A percentile compares a stretch with the other conserved stretches of the same genome.
Conservation (phyloP, 768 basidiomycete species). For the Naganishia vaughanmartiniae region DNA sequence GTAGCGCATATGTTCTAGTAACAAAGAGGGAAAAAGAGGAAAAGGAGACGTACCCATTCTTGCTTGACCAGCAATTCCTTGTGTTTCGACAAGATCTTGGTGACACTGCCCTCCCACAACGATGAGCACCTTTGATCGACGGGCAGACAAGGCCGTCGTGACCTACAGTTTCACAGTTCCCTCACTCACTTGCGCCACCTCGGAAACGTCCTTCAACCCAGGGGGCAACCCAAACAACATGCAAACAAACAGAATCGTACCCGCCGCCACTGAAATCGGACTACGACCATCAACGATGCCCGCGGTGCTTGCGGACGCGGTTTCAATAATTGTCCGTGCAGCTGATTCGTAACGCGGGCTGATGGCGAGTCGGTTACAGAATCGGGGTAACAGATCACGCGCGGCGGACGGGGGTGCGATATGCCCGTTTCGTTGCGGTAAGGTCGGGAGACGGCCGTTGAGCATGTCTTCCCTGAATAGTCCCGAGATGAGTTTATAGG, state of each 20-base stretch:
- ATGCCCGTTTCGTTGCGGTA: constrained; percentile 10
- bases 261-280: constrained; percentile 97
- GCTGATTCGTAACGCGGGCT: constrained; percentile 78
- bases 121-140: neutral
- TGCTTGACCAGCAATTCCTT: constrained; percentile 16
- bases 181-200: constrained; percentile 90
- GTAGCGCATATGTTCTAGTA: neutral
- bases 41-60: constrained; percentile 11
- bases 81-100: constrained; percentile 24
- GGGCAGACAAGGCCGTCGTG: neutral
- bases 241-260: constrained; percentile 90
- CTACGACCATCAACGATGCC: constrained; percentile 83
- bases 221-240: constrained; percentile 72
- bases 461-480: constrained; percentile 27
- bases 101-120: neutral
- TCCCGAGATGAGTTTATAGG: constrained; percentile 26
- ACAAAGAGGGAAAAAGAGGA: too few relatives aligned
- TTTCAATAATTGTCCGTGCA: constrained; percentile 73
- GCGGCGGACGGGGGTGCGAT: constrained; percentile 55
- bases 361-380: constrained; percentile 87
- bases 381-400: constrained; percentile 84
- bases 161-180: constrained; percentile 77
- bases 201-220: constrained; percentile 77
- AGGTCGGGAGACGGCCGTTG: constrained; percentile 19
- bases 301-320: constrained; percentile 65